Base-by-base conservation (phyloP, 371 early-diverging fungal genomes). In the Circinella minor region DNA sequence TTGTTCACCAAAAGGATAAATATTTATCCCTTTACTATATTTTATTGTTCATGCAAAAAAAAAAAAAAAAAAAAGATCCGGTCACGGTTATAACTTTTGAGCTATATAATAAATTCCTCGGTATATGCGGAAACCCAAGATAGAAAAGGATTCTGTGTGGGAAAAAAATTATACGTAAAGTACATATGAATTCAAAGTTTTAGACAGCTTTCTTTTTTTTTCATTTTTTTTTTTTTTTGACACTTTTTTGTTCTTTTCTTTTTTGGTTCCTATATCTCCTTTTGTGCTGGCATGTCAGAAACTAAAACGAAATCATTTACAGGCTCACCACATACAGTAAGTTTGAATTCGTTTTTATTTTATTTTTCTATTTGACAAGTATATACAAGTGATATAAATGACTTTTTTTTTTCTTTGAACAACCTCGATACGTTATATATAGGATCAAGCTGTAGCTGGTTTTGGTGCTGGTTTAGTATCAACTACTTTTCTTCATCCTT, bases 361-460 rank as follows among this genome's bases (percentile, higher is more conserved):
- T 20, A 18, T 20, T 27, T 3, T 37, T 36, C 6, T 37, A 34
- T 37, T 6, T 59, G 39, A 46, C 18, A 18, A 63, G 47, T 37
- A 6, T 43, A 43, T 9, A 43, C 11, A 43, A 43, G 43, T 27
- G 27, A 27, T 27, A 0, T 27, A 27, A 27, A 1, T 27, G 27
- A 27, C 27, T 1, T 27, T 27, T 27, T n/a, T n/a, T n/a, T n/a
- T n/a, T n/a, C n/a, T n/a, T n/a, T n/a, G n/a, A n/a, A n/a, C n/a
- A n/a, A n/a, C n/a, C n/a, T 27, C 27, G 27, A 27, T 27, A 27
- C 27, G 27, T 27, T 27, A n/a, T 27, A 10, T 5, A 4, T 39
- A 90, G 90, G 97, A 98, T 79, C 93, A 97, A 78, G 96, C 94
- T 34, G 67, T 95, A 67, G 93, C 97, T 4, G 98, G 98, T 9